Evolutionary conservation across 495 filamentous ascomycete genomes (phyloP).

Genomic region (Trichoderma gamsii): DNA sequence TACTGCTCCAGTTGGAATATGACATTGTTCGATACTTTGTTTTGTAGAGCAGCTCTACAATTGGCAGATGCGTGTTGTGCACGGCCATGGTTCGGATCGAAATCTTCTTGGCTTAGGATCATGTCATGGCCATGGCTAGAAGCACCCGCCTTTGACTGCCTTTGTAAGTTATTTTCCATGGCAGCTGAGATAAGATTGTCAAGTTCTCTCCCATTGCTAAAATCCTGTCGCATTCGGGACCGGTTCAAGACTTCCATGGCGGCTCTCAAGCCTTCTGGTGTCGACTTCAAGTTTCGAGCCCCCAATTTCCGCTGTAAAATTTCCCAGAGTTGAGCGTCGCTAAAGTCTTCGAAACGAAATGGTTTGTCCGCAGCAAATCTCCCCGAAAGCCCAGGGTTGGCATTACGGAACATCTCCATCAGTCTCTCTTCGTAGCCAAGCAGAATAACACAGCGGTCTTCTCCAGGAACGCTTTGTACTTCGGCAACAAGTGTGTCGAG

Average conservation of each 20-base stretch:
- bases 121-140: slow-evolving; percentile 23
- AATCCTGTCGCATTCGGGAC: slow-evolving; percentile 50
- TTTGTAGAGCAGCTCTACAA: slow-evolving; percentile 48
- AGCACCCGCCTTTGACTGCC: slow-evolving; percentile 46
- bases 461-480: slow-evolving; percentile 67
- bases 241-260: slow-evolving; percentile 46
- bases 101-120: slow-evolving; percentile 43
- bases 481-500: slow-evolving; percentile 77
- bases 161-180: slow-evolving; percentile 31
- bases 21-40: slow-evolving; percentile 59
- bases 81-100: slow-evolving; percentile 62
- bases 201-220: slow-evolving; percentile 58
- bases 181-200: slow-evolving; percentile 58
- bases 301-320: slow-evolving; percentile 56
- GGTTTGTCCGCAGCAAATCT: slow-evolving; percentile 60
- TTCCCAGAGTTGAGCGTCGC: slow-evolving; percentile 45
- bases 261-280: slow-evolving; percentile 33
- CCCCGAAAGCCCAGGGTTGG: slow-evolving; percentile 67
- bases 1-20: slow-evolving; percentile 55
- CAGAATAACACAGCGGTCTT: slow-evolving; percentile 71
- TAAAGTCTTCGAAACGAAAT: slow-evolving; percentile 69
- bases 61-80: slow-evolving; percentile 44
- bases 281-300: slow-evolving; percentile 38
- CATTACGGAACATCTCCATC: slow-evolving; percentile 69
- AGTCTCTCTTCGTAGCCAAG: slow-evolving; percentile 73